Conservation (phyloP, 331 rosid genomes). For the Quercus lobata region DNA sequence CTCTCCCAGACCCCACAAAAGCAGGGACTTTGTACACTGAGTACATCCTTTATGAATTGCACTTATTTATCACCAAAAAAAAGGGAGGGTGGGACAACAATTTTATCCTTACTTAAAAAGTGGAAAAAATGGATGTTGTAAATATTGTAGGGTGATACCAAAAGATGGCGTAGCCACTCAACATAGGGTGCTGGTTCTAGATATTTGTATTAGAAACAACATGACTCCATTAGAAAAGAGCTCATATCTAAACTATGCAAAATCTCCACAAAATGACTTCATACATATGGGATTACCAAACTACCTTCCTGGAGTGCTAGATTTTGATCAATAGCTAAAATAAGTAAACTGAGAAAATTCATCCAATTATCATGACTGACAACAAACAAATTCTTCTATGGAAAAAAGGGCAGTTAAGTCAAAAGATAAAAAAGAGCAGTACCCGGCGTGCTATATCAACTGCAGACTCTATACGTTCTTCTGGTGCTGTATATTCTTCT, state of each 20-base stretch:
- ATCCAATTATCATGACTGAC: not conserved
- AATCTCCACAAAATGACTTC: not conserved
- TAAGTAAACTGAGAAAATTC: not conserved
- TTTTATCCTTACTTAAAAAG: too few species aligned
- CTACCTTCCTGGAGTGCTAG: not conserved
- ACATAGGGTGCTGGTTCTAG: too few species aligned
- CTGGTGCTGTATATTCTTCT: constrained; percentile 52
- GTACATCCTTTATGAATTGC: too few species aligned
- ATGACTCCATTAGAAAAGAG: not conserved
- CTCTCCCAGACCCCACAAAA: too few species aligned
- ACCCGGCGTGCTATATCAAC: constrained; percentile 95
- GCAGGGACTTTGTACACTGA: too few species aligned
- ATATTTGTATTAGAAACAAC: not conserved
- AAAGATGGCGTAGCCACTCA: too few species aligned
- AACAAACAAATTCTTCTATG: not conserved
- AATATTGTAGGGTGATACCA: too few species aligned
- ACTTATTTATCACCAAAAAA: too few species aligned
- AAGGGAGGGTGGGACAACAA: too few species aligned
- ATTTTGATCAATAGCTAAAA: not conserved
- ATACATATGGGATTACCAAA: not conserved
- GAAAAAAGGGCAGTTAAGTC: not conserved
- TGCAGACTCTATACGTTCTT: constrained; percentile 73
- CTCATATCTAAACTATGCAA: not conserved
- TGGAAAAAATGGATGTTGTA: too few species aligned
- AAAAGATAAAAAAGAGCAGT: constrained; percentile 10